Base-by-base conservation (phyloP, 257 asterid species). In the Nicotiana noctiflora region DNA sequence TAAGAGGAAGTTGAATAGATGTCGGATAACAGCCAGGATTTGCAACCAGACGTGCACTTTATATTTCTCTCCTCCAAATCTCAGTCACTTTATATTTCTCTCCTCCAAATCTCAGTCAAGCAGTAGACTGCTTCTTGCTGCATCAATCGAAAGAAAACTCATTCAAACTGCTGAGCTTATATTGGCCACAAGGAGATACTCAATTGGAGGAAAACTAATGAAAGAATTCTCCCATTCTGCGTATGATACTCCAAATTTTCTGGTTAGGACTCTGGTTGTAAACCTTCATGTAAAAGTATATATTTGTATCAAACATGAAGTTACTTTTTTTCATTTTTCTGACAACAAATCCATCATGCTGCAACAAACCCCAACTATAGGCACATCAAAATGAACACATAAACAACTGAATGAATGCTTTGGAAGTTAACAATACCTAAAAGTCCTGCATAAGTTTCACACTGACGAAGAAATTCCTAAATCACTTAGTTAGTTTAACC, bases 21-120 rank as follows among this genome's bases (percentile, higher is more conserved):
- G 99, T 93, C 13, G 99, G 99, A 82, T 95, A 95, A 75, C 99
- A 95, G 76, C 99, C 99, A 80, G 99, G 99, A 88, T 95, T 95
- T 53, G 99, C 99, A 81, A 95, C 91, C 75, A 95, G 84, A 63
- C 93, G 97, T 10, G 98, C 98, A 86, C 75, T 87, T 85, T 86
- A 88, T 40, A 95, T 93, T 70, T 91, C 89, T 13, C 88, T 46
- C 82, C 99, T 88, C 53, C 85, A 87, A 82, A 93, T 86, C 89
- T 95, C 98, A 1, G 99, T 95, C 89, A 95, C 75, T 87, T 85
- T 86, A 88, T 40, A 95, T 93, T 70, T 91, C 89, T 13, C 88
- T 46, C 82, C 99, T 88, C 53, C 85, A 87, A 82, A 93, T 86
- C 89, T 95, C 98, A 1, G 99, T 95, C 89, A 95, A 87, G 84